phyloP scores from a whole-genome alignment of 2,329 filamentous ascomycete species.

The Diaporthe australafricana region DNA sequence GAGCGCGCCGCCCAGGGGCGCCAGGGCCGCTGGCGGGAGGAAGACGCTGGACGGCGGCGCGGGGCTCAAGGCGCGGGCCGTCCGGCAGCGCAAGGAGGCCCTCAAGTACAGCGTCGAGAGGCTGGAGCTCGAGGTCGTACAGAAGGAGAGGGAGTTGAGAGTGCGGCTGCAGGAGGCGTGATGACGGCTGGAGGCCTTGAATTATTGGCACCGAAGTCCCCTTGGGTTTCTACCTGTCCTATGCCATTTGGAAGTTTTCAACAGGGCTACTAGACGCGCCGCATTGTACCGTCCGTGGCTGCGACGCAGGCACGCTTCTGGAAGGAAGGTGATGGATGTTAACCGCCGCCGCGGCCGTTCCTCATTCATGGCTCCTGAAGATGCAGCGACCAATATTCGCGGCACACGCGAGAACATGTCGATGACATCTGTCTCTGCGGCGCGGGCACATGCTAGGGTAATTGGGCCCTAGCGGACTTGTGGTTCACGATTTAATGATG shows the following conservation, averaged over 20 bases:
- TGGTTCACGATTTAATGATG: too few relatives aligned
- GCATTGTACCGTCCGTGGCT: not conserved
- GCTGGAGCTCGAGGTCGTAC: conserved; percentile 85
- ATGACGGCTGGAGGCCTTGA: not conserved
- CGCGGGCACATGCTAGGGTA: not conserved
- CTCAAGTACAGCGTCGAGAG: conserved; percentile 88
- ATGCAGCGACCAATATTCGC: not conserved
- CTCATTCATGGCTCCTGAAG: not conserved
- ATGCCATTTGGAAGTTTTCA: not conserved
- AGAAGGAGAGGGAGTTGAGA: conserved; percentile 73
- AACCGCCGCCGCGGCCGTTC: too few relatives aligned
- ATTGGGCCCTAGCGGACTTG: not conserved
- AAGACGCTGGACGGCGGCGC: conserved; percentile 64
- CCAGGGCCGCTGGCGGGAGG: conserved; percentile 35
- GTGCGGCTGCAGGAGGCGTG: conserved; percentile 57
- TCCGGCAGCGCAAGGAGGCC: conserved; percentile 85
- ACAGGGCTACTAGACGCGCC: not conserved
- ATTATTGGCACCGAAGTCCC: too few relatives aligned
- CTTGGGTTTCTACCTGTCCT: too few relatives aligned
- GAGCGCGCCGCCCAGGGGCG: conserved; percentile 7
- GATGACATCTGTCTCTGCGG: not conserved
- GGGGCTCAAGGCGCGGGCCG: conserved; percentile 65
- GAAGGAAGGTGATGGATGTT: not conserved
- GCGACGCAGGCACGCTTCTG: not conserved
- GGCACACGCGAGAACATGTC: not conserved